Conservation (phyloP, 306 rosid species). For the Neltuma alba region DNA sequence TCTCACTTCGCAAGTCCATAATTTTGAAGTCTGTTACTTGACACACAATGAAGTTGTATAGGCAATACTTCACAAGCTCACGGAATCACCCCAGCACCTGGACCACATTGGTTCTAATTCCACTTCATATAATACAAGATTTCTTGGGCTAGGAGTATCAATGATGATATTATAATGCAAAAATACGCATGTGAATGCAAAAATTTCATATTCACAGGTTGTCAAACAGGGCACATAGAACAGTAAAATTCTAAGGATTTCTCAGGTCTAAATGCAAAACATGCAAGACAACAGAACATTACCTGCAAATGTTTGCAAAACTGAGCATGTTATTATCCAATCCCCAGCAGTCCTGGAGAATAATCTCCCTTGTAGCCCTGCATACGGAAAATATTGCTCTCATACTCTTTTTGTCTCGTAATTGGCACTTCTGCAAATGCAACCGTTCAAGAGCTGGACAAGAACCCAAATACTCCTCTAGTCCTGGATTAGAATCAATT, state of each 20-base stretch:
- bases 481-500: conserved; percentile 64
- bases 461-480: conserved; percentile 66
- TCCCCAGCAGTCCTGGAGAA: conserved; percentile 90
- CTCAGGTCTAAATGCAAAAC: not conserved
- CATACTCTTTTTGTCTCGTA: conserved; percentile 61
- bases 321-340: conserved; percentile 64
- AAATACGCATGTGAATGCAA: not conserved
- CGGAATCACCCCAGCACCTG: conserved; percentile 16
- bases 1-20: not conserved
- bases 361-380: conserved; percentile 65
- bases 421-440: conserved; percentile 78
- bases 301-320: conserved; percentile 77
- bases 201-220: not conserved
- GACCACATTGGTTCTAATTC: conserved; percentile 11
- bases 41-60: not conserved
- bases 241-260: not conserved
- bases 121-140: not conserved
- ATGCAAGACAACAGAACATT: conserved; percentile 17
- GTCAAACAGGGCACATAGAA: conserved; percentile 1
- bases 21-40: not conserved
- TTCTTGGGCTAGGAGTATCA: conserved; percentile 1
- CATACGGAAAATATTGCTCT: conserved; percentile 69
- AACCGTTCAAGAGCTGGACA: conserved; percentile 76
- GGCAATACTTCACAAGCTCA: conserved; percentile 9
- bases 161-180: not conserved